phyloP scores from a whole-genome alignment of 1,284 basidiomycete genomes.

The Pseudozyma tsukubaensis region DNA sequence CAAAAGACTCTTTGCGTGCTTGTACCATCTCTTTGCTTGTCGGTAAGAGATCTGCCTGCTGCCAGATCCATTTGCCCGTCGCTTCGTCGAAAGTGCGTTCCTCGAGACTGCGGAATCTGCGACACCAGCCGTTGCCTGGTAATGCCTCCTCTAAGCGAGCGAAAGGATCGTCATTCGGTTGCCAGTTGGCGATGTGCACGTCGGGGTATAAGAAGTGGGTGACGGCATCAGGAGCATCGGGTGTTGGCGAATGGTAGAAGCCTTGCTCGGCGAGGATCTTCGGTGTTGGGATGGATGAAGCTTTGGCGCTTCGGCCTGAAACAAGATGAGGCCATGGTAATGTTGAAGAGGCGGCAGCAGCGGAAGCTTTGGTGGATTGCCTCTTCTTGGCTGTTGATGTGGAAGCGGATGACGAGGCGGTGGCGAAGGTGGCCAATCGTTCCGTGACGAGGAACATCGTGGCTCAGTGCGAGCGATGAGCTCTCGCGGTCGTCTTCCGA shows the following conservation, averaged over 20 bases:
- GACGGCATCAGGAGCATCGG: slow-evolving; percentile 50
- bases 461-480: neutral
- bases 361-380: slow-evolving; percentile 27
- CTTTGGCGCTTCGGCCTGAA: slow-evolving; percentile 27
- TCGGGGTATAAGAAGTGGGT: slow-evolving; percentile 60
- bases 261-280: slow-evolving; percentile 56
- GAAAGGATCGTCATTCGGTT: slow-evolving; percentile 55
- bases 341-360: slow-evolving; percentile 17
- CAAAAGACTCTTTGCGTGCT: slow-evolving; percentile 65
- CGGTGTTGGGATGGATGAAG: slow-evolving; percentile 54
- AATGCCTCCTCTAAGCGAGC: slow-evolving; percentile 36
- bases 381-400: slow-evolving; percentile 40
- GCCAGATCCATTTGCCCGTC: slow-evolving; percentile 39
- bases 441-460: slow-evolving; percentile 49
- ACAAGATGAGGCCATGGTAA: slow-evolving; percentile 49
- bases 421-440: slow-evolving; percentile 47
- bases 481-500: neutral
- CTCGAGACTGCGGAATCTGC: slow-evolving; percentile 42
- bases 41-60: slow-evolving; percentile 52
- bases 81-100: slow-evolving; percentile 27
- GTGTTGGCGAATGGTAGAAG: slow-evolving; percentile 58
- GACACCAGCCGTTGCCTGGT: slow-evolving; percentile 50
- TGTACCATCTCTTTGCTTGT: slow-evolving; percentile 56
- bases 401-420: slow-evolving; percentile 30
- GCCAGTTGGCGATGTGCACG: slow-evolving; percentile 55